Base-by-base conservation (phyloP, 2,329 filamentous ascomycete genomes). In the Grosmannia huntii region DNA sequence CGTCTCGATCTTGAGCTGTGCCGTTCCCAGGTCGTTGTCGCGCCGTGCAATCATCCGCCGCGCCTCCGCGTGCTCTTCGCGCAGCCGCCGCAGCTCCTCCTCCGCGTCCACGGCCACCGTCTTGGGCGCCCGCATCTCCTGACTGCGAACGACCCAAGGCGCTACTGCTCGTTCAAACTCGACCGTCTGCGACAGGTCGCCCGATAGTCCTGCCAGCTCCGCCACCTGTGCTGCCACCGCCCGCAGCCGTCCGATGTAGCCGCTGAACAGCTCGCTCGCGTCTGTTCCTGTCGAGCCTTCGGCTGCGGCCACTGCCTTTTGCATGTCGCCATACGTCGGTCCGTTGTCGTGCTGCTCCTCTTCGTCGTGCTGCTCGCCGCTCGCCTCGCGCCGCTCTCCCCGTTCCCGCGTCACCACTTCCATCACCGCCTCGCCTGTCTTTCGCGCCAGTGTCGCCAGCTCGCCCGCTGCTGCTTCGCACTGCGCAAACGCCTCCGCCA, bases 1-100 rank as follows among this genome's bases (percentile, higher is more conserved):
- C 48, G 94, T 89, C 71, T 96, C 92, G 64, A 96, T 95, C 70
- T 94, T 91, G 64, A 96, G 86, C n/a, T 86, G 82, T 27, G 89
- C 81, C 60, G 95, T 92, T 69, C 95, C 90, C 56, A 95, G 82
- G 41, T 86, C 85, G 68, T 91, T 88, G 63, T 96, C 89, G 62
- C 86, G 84, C 62, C 85, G 80, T 1, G 86, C 83, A 59, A 90
- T 79, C 4, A 81, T 78, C 57, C 86, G 84, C 4, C 88, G 86
- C 23, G 87, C 84, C 66, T 92, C 89, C 63, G 85, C 83, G 63
- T 94, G 81, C 64, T 92, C 86, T 57, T 91, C 88, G 65, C 86
- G 89, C 59, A 96, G 76, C 23, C 85, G 83, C 7, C 86, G 82
- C 57, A 96, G 80, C 69, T 96, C 89, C 66, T 92, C 88, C 67